A percentile compares a stretch with the other conserved stretches of the same genome.
Conservation (phyloP, 2,329 filamentous ascomycete species). For the Xylaria sp. region DNA sequence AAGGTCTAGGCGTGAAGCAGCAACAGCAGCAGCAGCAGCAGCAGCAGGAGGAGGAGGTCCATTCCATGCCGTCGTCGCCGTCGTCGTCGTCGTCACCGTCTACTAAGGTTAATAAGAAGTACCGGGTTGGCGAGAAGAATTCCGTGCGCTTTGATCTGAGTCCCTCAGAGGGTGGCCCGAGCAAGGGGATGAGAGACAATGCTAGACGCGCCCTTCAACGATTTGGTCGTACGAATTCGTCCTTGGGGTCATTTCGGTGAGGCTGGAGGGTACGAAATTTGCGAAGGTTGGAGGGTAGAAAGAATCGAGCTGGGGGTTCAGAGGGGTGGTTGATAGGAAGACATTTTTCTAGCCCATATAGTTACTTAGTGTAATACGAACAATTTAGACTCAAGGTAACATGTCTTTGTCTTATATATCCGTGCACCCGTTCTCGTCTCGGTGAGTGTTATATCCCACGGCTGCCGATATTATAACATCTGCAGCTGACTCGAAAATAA, state of each 20-base stretch:
- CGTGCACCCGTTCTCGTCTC: not conserved
- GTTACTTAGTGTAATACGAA: not conserved
- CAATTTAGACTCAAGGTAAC: not conserved
- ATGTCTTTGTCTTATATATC: not conserved
- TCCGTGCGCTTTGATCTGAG: conserved; percentile 32
- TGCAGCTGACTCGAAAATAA: not conserved
- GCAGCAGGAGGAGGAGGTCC: too few species aligned
- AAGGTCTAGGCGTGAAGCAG: too few species aligned
- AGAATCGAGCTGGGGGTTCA: not conserved
- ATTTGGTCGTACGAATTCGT: conserved; percentile 18
- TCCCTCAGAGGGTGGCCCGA: conserved; percentile 12
- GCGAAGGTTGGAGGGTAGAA: not conserved
- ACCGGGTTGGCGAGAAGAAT: conserved; percentile 16
- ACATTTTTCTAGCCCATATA: not conserved
- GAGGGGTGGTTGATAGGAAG: not conserved
- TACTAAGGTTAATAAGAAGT: not conserved
- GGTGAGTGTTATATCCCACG: not conserved
- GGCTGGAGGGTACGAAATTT: not conserved
- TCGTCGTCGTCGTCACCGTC: not conserved
- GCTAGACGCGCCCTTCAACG: conserved; percentile 33
- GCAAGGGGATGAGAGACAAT: conserved; percentile 29
- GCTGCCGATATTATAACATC: not conserved
- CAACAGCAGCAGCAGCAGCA: too few species aligned
- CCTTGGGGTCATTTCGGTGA: conserved; percentile 17
- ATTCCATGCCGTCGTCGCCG: not conserved